Base-by-base conservation (phyloP, 495 filamentous ascomycete genomes). In the Talaromyces thailandensis region DNA sequence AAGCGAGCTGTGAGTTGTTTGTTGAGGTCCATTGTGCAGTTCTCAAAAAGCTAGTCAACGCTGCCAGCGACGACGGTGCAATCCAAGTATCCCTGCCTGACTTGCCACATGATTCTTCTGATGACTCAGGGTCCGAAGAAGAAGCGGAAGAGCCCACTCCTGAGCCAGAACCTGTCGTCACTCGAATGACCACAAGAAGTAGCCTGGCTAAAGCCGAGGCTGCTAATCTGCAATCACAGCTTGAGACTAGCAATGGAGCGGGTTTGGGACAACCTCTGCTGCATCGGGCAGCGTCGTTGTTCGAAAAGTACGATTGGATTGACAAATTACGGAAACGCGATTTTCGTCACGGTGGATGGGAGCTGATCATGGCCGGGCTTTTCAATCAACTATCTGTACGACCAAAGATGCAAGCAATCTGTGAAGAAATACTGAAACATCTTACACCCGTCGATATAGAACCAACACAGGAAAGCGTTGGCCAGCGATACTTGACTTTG, bases 21-120 rank as follows among this genome's bases (percentile, higher is more conserved):
- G 86, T 88, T 26, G 94, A 98, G 69, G 83, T 93, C 0, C 93
- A 98, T 71, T 98, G 94, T 70, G 86, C 95, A 0, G 83, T 96
- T 3, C 75, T 98, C 52, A 96, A 96, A 69, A 85, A 89, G 45
- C 78, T 98, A 28, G 91, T 98, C 58, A 87, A 86, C 68, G 80
- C 86, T 21, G 81, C 87, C 63, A 82, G 84, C 9, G 86, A 89
- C 28, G 71, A 87, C 53, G 95, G 95, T 6, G 86, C 91, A 60
- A 75, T 95, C 9, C 85, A 91, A 57, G 83, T 93, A 1, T 84
- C 86, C 28, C 76, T 98, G 14, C 92, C 91, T 2, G 89, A 93
- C 61, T 77, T 90, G 29, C 86, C 89, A 9, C 78, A 82, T 4
- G 86, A 89, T 14, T 84, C 86, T 2, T 86, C 87, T 0, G 86